These are phyloP conservation scores for Moesziomyces sp. DNA, from an alignment of 1,284 basidiomycete species.

Conservation along the genomic window DNA sequence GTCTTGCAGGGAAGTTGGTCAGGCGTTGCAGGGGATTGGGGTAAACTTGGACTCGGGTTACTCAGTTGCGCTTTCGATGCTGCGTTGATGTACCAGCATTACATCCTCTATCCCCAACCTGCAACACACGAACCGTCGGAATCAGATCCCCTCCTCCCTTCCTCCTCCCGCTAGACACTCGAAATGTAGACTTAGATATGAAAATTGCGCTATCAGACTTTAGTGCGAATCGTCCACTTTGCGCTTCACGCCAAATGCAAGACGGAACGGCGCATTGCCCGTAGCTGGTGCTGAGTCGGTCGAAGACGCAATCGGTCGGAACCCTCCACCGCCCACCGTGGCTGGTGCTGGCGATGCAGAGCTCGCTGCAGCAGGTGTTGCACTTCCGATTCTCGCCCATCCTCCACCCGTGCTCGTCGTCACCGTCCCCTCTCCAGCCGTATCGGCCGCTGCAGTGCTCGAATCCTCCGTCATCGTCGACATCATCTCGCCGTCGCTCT, in stretches of 20 bases:
- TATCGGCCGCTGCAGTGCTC: conserved; percentile 1
- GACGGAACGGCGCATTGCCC: conserved; percentile 12
- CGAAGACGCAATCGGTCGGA: conserved; percentile 14
- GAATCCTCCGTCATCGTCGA: conserved; percentile 2
- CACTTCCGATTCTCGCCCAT: conserved; percentile 41
- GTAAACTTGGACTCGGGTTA: conserved; percentile 67
- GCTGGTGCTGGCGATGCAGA: neutral
- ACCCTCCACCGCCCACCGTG: conserved; percentile 3
- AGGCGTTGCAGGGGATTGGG: conserved; percentile 62
- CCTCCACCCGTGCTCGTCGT: conserved; percentile 26
- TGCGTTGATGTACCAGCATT: conserved; percentile 69
- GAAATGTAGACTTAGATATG: neutral
- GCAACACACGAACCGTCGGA: neutral
- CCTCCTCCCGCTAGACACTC: neutral
- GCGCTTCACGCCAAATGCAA: conserved; percentile 31
- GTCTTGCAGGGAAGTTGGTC: conserved; percentile 58
- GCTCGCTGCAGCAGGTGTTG: conserved; percentile 19
- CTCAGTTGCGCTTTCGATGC: conserved; percentile 68
- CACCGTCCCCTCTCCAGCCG: conserved; percentile 10
- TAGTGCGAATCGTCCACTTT: conserved; percentile 13
- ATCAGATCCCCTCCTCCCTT: neutral
- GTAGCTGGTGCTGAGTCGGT: conserved; percentile 3
- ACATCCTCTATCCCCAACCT: conserved; percentile 56
- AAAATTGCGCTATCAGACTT: neutral
- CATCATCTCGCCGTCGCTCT: conserved; percentile 21